Percentiles rank a stretch among this genome's conserved stretches.
phyloP scores from a whole-genome alignment of 1,284 basidiomycete genomes.

The Anthracocystis setariae region DNA sequence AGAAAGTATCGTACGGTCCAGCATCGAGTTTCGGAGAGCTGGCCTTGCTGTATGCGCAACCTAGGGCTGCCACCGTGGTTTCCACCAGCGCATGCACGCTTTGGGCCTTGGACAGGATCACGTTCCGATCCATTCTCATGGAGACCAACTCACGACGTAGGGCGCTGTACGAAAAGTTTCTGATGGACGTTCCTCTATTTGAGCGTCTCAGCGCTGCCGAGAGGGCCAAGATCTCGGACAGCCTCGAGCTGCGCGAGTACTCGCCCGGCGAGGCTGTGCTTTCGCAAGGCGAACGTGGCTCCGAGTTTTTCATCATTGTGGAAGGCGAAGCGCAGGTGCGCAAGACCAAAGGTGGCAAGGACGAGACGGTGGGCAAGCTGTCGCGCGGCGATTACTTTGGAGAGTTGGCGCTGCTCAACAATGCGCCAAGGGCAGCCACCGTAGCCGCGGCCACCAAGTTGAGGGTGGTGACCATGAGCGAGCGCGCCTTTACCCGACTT shows the following conservation, averaged over 20 bases:
- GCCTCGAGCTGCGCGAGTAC: slow-evolving; percentile 84
- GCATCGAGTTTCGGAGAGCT: slow-evolving; percentile 94
- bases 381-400: slow-evolving; percentile 97
- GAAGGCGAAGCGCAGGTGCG: slow-evolving; percentile 88
- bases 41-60: slow-evolving; percentile 96
- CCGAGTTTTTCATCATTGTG: slow-evolving; percentile 97
- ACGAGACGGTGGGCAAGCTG: slow-evolving; percentile 75
- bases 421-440: slow-evolving; percentile 89
- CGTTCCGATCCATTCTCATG: slow-evolving; percentile 93
- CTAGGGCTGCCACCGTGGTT: slow-evolving; percentile 91
- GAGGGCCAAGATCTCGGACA: slow-evolving; percentile 95
- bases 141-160: slow-evolving; percentile 74
- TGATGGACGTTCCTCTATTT: slow-evolving; percentile 88
- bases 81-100: slow-evolving; percentile 83
- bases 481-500: slow-evolving; percentile 90
- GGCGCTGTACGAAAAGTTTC: slow-evolving; percentile 94
- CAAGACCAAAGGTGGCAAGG: slow-evolving; percentile 74
- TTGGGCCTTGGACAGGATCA: slow-evolving; percentile 95
- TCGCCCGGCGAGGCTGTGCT: slow-evolving; percentile 86
- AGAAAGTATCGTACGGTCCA: slow-evolving; percentile 78
- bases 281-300: slow-evolving; percentile 89
- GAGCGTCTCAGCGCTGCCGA: slow-evolving; percentile 85
- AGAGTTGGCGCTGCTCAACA: slow-evolving; percentile 84
- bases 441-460: slow-evolving; percentile 76
- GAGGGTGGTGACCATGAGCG: slow-evolving; percentile 86